A percentile compares a stretch with the other conserved stretches of the same genome.
Evolutionary conservation across 2,329 filamentous ascomycete genomes (phyloP).

Genomic region (Nigrograna mackinnonii): DNA sequence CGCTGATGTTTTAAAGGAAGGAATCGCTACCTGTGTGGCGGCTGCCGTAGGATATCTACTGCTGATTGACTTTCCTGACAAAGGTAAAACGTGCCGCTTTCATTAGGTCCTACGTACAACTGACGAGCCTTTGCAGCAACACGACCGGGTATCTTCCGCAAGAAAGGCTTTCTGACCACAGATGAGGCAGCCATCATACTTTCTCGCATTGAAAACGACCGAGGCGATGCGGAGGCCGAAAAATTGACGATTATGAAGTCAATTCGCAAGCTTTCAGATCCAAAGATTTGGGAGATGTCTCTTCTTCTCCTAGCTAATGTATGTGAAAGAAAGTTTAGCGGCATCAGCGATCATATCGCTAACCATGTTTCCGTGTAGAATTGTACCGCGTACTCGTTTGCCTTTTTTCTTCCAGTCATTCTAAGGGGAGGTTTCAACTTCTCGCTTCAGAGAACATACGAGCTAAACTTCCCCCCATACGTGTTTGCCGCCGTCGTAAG

Average conservation of each 20-base stretch:
- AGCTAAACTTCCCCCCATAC: constrained; percentile 39
- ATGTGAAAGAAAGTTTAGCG: too few relatives aligned
- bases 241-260: constrained; percentile 8
- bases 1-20: too few relatives aligned
- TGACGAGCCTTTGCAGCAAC: too few relatives aligned
- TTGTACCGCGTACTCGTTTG: constrained; percentile 38
- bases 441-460: constrained; percentile 31
- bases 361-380: constrained; percentile 19
- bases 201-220: constrained; percentile 39
- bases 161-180: constrained; percentile 18
- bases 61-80: constrained; percentile 23
- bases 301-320: too few relatives aligned
- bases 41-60: constrained; percentile 16
- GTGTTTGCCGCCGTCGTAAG: constrained; percentile 40
- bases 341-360: too few relatives aligned
- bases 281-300: constrained; percentile 38
- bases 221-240: constrained; percentile 30
- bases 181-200: constrained; percentile 27
- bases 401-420: constrained; percentile 45
- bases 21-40: not conserved
- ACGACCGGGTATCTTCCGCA: too few relatives aligned
- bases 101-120: too few relatives aligned
- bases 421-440: constrained; percentile 41
- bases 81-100: too few relatives aligned
- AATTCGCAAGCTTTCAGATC: constrained; percentile 8